phyloP scores from a whole-genome alignment of 306 rosid genomes.

The Ziziphus jujuba region DNA sequence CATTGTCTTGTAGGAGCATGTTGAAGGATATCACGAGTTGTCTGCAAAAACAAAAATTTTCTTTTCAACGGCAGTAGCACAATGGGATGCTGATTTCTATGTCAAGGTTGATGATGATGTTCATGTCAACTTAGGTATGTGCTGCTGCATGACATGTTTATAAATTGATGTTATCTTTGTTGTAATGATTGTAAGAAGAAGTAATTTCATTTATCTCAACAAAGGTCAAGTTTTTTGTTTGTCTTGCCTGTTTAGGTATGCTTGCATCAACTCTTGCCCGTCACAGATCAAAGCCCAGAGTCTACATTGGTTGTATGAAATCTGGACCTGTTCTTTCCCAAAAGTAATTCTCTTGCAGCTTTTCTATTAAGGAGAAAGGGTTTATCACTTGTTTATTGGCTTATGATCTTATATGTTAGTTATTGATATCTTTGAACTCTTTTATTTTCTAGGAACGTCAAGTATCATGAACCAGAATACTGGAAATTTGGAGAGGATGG shows the following conservation, averaged over 20 bases:
- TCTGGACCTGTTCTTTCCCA: slow-evolving; percentile 94
- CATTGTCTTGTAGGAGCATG: slow-evolving; percentile 67
- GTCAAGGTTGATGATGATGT: slow-evolving; percentile 98
- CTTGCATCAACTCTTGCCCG: slow-evolving; percentile 80
- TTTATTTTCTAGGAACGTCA: slow-evolving; percentile 61
- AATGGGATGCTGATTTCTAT: slow-evolving; percentile 95
- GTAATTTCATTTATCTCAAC: not conserved
- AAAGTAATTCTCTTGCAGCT: slow-evolving; percentile 48
- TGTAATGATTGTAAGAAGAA: not conserved
- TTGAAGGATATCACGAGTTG: slow-evolving; percentile 97
- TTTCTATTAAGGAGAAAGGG: slow-evolving; percentile 2
- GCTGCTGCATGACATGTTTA: slow-evolving; percentile 14
- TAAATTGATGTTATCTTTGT: slow-evolving; percentile 1
- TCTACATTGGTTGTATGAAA: slow-evolving; percentile 97
- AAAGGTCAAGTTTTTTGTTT: slow-evolving; percentile 1
- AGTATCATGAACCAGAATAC: slow-evolving; percentile 94
- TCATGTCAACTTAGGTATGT: slow-evolving; percentile 92
- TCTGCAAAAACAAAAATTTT: slow-evolving; percentile 91
- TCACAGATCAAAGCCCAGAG: slow-evolving; percentile 90
- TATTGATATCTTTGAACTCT: slow-evolving; percentile 8
- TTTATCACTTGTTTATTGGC: not conserved
- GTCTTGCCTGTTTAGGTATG: slow-evolving; percentile 58
- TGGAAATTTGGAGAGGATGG: slow-evolving; percentile 99
- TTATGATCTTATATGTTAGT: not conserved
- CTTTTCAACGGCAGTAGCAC: slow-evolving; percentile 86